Evolutionary conservation across 495 filamentous ascomycete genomes (phyloP).

Genomic region (Stereocaulon alpinum): DNA sequence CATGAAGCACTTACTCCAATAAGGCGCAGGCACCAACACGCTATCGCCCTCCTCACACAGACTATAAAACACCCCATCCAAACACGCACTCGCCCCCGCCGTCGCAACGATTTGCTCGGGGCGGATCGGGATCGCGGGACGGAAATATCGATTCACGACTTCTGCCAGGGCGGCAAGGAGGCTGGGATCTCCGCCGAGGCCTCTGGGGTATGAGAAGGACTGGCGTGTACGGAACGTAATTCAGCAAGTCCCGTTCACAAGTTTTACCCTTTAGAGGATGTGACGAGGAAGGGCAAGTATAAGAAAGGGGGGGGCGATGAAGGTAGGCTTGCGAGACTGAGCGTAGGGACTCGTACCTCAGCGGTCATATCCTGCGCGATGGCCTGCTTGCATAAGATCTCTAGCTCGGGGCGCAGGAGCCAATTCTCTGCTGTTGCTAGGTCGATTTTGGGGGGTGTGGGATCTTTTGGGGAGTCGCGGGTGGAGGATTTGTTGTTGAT

Average conservation of each 20-base stretch:
- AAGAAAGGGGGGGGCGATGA: too few relatives aligned
- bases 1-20: slow-evolving; percentile 24
- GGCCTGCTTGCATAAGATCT: slow-evolving; percentile 11
- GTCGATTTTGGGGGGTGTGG: slow-evolving; percentile 20
- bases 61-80: slow-evolving; percentile 34
- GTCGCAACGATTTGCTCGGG: slow-evolving; percentile 30
- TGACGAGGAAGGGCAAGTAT: too few relatives aligned
- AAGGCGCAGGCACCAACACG: slow-evolving; percentile 35
- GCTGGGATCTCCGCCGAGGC: slow-evolving; percentile 23
- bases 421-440: slow-evolving; percentile 28
- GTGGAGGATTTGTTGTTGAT: too few relatives aligned
- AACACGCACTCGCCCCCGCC: slow-evolving; percentile 28
- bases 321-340: too few relatives aligned
- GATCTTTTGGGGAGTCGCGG: too few relatives aligned
- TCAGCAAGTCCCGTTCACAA: background rate
- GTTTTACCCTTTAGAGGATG: background rate
- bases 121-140: slow-evolving; percentile 27
- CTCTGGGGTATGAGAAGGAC: slow-evolving; percentile 27
- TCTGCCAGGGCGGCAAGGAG: slow-evolving; percentile 28
- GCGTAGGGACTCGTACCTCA: too few relatives aligned
- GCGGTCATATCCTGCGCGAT: background rate
- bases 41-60: slow-evolving; percentile 38
- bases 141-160: slow-evolving; percentile 33
- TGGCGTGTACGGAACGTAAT: too few relatives aligned
- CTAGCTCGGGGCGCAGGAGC: slow-evolving; percentile 24